phyloP scores from a whole-genome alignment of 441 rosid genomes.

The Isatis lusitanica region DNA sequence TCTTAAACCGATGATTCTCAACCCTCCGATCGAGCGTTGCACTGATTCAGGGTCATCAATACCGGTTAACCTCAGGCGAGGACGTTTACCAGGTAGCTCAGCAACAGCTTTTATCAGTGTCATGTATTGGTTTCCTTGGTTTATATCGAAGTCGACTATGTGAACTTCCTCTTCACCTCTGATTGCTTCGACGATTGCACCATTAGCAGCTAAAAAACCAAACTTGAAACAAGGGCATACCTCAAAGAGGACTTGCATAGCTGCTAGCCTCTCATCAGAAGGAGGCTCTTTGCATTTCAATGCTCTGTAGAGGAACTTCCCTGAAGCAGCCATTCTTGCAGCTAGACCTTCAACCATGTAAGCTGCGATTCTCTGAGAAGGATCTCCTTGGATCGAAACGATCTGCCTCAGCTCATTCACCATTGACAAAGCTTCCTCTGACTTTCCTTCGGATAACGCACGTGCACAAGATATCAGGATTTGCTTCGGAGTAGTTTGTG shows the following conservation, averaged over 20 bases:
- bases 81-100: conserved; percentile 49
- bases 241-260: conserved; percentile 98
- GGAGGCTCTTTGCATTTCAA: conserved; percentile 99
- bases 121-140: conserved; percentile 96
- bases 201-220: conserved; percentile 91
- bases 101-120: conserved; percentile 74
- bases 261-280: conserved; percentile 89
- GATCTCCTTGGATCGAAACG: conserved; percentile 95
- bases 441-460: conserved; percentile 64
- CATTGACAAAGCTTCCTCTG: conserved; percentile 59
- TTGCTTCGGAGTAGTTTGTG: conserved; percentile 63
- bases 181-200: conserved; percentile 79
- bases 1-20: conserved; percentile 72
- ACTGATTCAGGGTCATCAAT: conserved; percentile 96
- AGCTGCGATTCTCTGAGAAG: conserved; percentile 90
- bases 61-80: conserved; percentile 79
- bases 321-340: conserved; percentile 92
- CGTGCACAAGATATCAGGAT: conserved; percentile 80
- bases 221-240: conserved; percentile 97
- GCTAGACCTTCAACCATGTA: conserved; percentile 99
- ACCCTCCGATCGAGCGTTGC: conserved; percentile 82
- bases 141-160: conserved; percentile 88
- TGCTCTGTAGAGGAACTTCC: conserved; percentile 79
- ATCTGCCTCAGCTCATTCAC: conserved; percentile 72
- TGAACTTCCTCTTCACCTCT: conserved; percentile 81